Percentiles rank a stretch among this genome's conserved stretches.
Conservation (phyloP, 305 asterid genomes). For the Solanum hybrid region DNA sequence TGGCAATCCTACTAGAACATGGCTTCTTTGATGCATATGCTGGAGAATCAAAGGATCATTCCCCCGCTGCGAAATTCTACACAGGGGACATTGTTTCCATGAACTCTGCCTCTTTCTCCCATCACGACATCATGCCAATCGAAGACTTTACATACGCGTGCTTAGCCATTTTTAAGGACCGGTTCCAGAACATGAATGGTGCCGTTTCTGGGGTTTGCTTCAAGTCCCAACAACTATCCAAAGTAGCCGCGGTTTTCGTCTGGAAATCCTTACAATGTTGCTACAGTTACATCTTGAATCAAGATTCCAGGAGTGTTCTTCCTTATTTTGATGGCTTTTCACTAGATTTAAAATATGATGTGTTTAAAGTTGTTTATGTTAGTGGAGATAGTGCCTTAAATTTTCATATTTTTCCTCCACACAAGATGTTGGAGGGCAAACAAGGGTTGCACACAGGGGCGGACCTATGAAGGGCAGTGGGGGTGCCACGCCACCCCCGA, state of each 20-base stretch:
- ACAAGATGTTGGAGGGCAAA: conserved; percentile 10
- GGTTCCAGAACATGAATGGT: conserved; percentile 41
- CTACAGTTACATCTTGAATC: conserved; percentile 32
- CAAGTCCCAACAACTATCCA: conserved; percentile 18
- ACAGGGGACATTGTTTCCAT: conserved; percentile 45
- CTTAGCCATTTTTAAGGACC: conserved; percentile 44
- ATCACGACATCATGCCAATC: not conserved
- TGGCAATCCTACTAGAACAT: conserved; percentile 40
- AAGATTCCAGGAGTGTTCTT: conserved; percentile 29
- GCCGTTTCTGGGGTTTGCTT: conserved; percentile 47
- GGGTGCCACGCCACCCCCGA: too few species aligned
- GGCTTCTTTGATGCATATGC: conserved; percentile 49
- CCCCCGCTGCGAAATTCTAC: conserved; percentile 47
- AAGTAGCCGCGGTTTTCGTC: conserved; percentile 23
- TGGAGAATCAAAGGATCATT: conserved; percentile 49
- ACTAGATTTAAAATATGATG: conserved; percentile 45
- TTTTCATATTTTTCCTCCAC: conserved; percentile 3
- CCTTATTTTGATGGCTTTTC: conserved; percentile 41
- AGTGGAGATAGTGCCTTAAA: conserved; percentile 24
- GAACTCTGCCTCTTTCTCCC: conserved; percentile 22
- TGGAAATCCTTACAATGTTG: conserved; percentile 60
- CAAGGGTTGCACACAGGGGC: not conserved
- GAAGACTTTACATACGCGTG: conserved; percentile 18
- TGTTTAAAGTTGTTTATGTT: conserved; percentile 44
- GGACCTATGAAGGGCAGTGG: too few species aligned